Conservation (phyloP, 306 rosid genomes). For the Senna siamea region DNA sequence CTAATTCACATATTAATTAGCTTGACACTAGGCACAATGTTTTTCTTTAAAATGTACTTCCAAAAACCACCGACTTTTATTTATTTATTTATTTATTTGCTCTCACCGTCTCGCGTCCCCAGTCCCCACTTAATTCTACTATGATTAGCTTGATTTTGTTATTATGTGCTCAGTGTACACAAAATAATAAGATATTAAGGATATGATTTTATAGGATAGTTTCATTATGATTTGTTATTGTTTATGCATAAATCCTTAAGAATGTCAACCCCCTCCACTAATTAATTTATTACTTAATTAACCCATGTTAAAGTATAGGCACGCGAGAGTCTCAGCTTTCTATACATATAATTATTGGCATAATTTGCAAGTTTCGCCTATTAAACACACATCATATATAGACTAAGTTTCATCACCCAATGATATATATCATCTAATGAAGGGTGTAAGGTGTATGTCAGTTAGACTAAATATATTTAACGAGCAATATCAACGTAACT, state of each 20-base stretch:
- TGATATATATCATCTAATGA: too few species aligned
- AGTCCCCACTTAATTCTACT: slow-evolving; percentile 55
- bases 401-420: too few species aligned
- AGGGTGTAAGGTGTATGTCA: too few species aligned
- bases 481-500: too few species aligned
- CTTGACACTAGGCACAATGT: too few species aligned
- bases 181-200: slow-evolving; percentile 34
- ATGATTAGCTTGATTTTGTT: slow-evolving; percentile 49
- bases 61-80: slow-evolving; percentile 37
- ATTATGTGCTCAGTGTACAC: slow-evolving; percentile 39
- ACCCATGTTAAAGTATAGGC: slow-evolving; percentile 40
- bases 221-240: slow-evolving; percentile 41
- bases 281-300: slow-evolving; percentile 27
- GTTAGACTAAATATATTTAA: too few species aligned
- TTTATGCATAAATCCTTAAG: slow-evolving; percentile 42
- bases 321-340: slow-evolving; percentile 62
- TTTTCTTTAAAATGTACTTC: slow-evolving; percentile 46
- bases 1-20: too few species aligned
- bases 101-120: too few species aligned
- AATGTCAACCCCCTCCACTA: slow-evolving; percentile 54
- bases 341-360: slow-evolving; percentile 51
- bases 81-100: not conserved
- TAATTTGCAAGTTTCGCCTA: slow-evolving; percentile 34
- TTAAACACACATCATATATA: slow-evolving; percentile 22
- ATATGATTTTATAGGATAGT: slow-evolving; percentile 31